These are phyloP conservation scores for Acaromyces ingoldii DNA, from an alignment of 1,284 basidiomycete genomes.

Conservation along the genomic window DNA sequence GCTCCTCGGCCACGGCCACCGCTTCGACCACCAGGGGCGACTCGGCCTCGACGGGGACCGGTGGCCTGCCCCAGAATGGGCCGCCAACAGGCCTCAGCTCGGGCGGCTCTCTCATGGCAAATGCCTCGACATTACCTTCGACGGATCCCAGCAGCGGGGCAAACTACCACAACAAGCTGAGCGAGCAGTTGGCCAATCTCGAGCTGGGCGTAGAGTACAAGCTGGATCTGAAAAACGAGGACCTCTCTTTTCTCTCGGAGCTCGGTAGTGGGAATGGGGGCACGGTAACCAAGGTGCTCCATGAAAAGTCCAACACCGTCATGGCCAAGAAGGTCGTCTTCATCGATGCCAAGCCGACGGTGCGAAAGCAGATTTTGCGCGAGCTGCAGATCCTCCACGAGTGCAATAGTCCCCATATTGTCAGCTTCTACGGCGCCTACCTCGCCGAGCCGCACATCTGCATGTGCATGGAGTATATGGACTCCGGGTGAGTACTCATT, in stretches of 20 bases:
- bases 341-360: constrained; percentile 92
- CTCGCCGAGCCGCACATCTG: constrained; percentile 94
- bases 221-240: constrained; percentile 53
- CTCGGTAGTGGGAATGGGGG: constrained; percentile 96
- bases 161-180: constrained; percentile 39
- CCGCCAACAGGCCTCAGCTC: constrained; percentile 5
- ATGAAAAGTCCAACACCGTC: constrained; percentile 40
- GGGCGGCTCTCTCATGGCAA: constrained; percentile 16
- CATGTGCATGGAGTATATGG: constrained; percentile 98
- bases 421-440: constrained; percentile 94
- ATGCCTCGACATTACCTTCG: neutral
- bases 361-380: constrained; percentile 95
- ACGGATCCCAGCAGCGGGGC: constrained; percentile 25
- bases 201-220: constrained; percentile 53
- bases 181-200: constrained; percentile 49
- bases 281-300: constrained; percentile 71
- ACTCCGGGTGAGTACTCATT: constrained; percentile 59
- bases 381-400: constrained; percentile 99
- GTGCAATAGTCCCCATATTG: constrained; percentile 86
- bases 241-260: constrained; percentile 68
- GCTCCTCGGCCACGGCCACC: constrained; percentile 10
- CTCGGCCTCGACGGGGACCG: neutral
- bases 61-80: neutral
- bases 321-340: constrained; percentile 67
- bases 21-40: constrained; percentile 7